Evolutionary conservation across 345 rosid species (phyloP), one percentile per base, ranked within the genome.

Genomic region (Clarkia xantiana): DNA sequence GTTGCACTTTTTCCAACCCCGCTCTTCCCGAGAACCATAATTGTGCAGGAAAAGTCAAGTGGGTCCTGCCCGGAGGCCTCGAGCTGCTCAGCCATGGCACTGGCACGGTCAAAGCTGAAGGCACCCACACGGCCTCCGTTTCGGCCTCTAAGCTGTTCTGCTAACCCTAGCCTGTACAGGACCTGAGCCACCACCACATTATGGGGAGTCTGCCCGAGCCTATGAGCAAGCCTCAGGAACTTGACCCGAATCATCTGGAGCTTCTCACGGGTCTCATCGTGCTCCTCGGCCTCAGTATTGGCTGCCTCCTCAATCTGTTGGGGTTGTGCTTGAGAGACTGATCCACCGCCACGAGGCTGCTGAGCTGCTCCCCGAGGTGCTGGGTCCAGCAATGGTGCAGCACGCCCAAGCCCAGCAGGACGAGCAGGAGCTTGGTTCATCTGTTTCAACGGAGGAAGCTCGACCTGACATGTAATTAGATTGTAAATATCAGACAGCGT

Each of bases 1-100:
- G 99, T 93, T 40, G 96, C 96, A 71, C 94, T 93, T 77, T 93
- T 93, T 51, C 99, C 99, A 58, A 93, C 95, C 38, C 99, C 99
- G 8, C 84, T 80, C 77, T 93, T 93, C 51, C 99, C 99, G 4
- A 93, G 80, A 44, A 93, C 95, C 99, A 93, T 87, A 49, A 93
- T 87, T 8, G 99, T 93, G 71, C 99, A 93, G 49, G 99, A 84
- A 73, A 87, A 87, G 74, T 93, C 91, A 69, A 93, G 95, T 34
- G 96, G 86, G 55, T 84, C 96, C 71, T 76, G 93, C 50, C 94
- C 94, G 45, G 86, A 79, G 14, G 88, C 88, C 73, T 93, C 99
- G 34, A 87, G 94, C 74, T 87, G 91, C 69, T 80, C 99, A 34
- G 95, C 99, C 94, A 84, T 78, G 48, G 99, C 87, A 68, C 96